These are phyloP conservation scores for Agrostemma githago DNA, from an alignment of 148 eudicot species.

Conservation along the genomic window DNA sequence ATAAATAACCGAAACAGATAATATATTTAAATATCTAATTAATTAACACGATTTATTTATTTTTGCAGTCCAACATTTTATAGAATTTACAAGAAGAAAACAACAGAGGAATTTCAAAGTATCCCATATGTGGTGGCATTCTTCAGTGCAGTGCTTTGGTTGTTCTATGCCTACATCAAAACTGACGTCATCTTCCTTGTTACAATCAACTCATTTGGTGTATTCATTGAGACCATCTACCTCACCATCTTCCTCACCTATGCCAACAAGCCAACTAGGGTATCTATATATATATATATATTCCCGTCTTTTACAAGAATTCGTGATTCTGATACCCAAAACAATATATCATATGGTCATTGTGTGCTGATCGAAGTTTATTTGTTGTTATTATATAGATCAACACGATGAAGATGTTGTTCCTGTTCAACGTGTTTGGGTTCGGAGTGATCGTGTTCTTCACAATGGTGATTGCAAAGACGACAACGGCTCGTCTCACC, in stretches of 20 bases:
- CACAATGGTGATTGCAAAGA: conserved; percentile 43
- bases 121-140: conserved; percentile 55
- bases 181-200: conserved; percentile 39
- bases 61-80: conserved; percentile 54
- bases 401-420: conserved; percentile 37
- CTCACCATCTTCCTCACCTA: conserved; percentile 40
- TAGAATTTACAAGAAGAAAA: conserved; percentile 48
- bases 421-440: conserved; percentile 45
- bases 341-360: background rate
- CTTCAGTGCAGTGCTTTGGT: conserved; percentile 46
- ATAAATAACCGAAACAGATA: background rate
- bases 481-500: conserved; percentile 25
- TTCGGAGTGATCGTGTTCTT: conserved; percentile 39
- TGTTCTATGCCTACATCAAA: conserved; percentile 48
- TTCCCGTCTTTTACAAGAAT: no score
- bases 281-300: conserved; percentile 13
- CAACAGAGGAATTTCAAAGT: conserved; percentile 60
- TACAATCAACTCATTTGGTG: conserved; percentile 56
- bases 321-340: no score
- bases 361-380: background rate
- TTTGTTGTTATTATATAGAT: conserved; percentile 27
- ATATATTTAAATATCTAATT: no score
- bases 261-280: conserved; percentile 46
- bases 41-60: background rate
- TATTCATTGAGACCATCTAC: conserved; percentile 50